phyloP scores from a whole-genome alignment of 1,284 basidiomycete genomes.

The Malassezia equina region DNA sequence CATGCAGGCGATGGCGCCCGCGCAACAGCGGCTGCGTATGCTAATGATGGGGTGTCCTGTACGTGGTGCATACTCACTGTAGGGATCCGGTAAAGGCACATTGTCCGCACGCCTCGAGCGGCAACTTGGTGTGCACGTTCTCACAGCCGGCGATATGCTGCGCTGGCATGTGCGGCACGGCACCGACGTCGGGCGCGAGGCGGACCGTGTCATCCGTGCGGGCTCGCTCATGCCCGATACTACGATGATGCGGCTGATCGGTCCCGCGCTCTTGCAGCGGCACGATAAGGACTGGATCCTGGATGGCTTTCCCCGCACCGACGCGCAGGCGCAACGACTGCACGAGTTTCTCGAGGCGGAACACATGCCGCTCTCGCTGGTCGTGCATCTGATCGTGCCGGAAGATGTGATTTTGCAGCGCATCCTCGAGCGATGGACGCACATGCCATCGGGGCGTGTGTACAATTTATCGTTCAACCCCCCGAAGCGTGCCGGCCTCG shows the following conservation, averaged over 20 bases:
- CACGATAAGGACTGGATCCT: slow-evolving; percentile 67
- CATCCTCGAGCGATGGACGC: slow-evolving; percentile 80
- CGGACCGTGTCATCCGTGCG: slow-evolving; percentile 28
- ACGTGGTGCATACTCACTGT: not conserved
- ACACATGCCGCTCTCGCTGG: slow-evolving; percentile 57
- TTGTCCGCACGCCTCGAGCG: slow-evolving; percentile 30
- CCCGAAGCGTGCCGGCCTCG: slow-evolving; percentile 71
- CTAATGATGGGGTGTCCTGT: slow-evolving; percentile 40
- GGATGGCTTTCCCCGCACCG: slow-evolving; percentile 89
- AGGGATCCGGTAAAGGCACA: slow-evolving; percentile 45
- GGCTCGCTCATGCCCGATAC: slow-evolving; percentile 44
- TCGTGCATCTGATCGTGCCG: slow-evolving; percentile 83
- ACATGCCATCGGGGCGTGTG: slow-evolving; percentile 79
- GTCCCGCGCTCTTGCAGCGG: slow-evolving; percentile 21
- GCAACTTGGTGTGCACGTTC: slow-evolving; percentile 21
- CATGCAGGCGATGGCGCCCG: not conserved
- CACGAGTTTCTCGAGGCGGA: slow-evolving; percentile 51
- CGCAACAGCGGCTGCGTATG: slow-evolving; percentile 30
- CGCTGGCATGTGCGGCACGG: slow-evolving; percentile 29
- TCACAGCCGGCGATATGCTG: slow-evolving; percentile 41
- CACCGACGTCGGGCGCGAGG: slow-evolving; percentile 31
- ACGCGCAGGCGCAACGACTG: slow-evolving; percentile 75
- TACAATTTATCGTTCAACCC: slow-evolving; percentile 62
- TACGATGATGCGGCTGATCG: slow-evolving; percentile 42
- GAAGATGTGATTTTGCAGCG: slow-evolving; percentile 78